Evolutionary conservation across 495 filamentous ascomycete species (phyloP).

Genomic region (Lepraria neglecta): DNA sequence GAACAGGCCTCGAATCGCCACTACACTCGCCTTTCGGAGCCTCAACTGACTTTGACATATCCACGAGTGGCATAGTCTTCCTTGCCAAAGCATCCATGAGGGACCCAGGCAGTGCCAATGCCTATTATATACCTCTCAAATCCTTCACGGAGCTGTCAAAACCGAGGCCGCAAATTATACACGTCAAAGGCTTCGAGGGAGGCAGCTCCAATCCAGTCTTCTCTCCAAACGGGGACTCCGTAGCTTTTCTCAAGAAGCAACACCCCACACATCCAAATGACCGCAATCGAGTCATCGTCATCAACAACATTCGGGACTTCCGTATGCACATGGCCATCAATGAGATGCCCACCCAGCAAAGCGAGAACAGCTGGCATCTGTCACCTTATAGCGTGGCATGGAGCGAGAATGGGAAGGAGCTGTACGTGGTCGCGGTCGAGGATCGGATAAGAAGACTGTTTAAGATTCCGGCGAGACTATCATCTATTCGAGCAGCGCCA

Average conservation of each 20-base stretch:
- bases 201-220: constrained; percentile 69
- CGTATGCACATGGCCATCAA: constrained; percentile 30
- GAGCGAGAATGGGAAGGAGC: constrained; percentile 45
- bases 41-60: constrained; percentile 52
- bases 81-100: constrained; percentile 68
- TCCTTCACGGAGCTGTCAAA: constrained; percentile 41
- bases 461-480: constrained; percentile 42
- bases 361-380: constrained; percentile 49
- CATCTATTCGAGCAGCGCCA: constrained; percentile 12
- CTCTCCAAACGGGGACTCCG: constrained; percentile 62
- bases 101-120: constrained; percentile 50
- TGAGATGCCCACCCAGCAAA: constrained; percentile 38
- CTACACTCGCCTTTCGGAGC: constrained; percentile 49
- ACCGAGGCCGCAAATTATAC: constrained; percentile 18
- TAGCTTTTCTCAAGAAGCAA: constrained; percentile 68
- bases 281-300: constrained; percentile 51
- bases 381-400: constrained; percentile 50
- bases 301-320: constrained; percentile 49
- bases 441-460: constrained; percentile 46
- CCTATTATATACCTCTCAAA: constrained; percentile 56
- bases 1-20: constrained; percentile 53
- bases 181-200: constrained; percentile 45
- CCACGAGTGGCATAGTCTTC: constrained; percentile 59
- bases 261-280: constrained; percentile 64
- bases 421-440: constrained; percentile 53